phyloP scores from a whole-genome alignment of 306 rosid species.

The Fragaria ananassa region DNA sequence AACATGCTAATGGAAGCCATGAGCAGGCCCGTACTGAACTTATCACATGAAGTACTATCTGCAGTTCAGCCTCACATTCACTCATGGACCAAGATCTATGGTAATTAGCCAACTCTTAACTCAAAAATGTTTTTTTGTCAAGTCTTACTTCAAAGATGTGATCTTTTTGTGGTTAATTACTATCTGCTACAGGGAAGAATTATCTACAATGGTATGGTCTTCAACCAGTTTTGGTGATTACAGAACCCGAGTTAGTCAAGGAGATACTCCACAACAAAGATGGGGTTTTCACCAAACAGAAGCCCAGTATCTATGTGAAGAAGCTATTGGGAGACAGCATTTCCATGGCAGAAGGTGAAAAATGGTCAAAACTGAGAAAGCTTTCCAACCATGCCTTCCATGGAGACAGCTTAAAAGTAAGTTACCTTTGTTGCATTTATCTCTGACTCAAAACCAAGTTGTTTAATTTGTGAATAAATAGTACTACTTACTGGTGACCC shows the following conservation, averaged over 20 bases:
- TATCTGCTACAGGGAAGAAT: constrained; percentile 21
- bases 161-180: background rate
- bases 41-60: constrained; percentile 24
- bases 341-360: constrained; percentile 28
- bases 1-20: constrained; percentile 24
- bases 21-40: constrained; percentile 15
- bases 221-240: constrained; percentile 19
- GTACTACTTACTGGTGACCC: background rate
- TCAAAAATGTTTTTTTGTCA: background rate
- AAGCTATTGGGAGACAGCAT: background rate
- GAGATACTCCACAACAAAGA: constrained; percentile 26
- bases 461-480: background rate
- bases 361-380: constrained; percentile 28
- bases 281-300: constrained; percentile 4
- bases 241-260: constrained; percentile 26
- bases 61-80: constrained; percentile 22
- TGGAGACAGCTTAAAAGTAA: constrained; percentile 28
- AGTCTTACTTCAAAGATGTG: background rate
- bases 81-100: constrained; percentile 9
- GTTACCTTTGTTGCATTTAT: background rate
- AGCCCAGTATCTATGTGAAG: background rate
- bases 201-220: constrained; percentile 30
- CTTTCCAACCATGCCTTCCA: constrained; percentile 19
- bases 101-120: background rate
- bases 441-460: background rate